phyloP scores from a whole-genome alignment of 768 basidiomycete genomes.

The Lepiota venenata region DNA sequence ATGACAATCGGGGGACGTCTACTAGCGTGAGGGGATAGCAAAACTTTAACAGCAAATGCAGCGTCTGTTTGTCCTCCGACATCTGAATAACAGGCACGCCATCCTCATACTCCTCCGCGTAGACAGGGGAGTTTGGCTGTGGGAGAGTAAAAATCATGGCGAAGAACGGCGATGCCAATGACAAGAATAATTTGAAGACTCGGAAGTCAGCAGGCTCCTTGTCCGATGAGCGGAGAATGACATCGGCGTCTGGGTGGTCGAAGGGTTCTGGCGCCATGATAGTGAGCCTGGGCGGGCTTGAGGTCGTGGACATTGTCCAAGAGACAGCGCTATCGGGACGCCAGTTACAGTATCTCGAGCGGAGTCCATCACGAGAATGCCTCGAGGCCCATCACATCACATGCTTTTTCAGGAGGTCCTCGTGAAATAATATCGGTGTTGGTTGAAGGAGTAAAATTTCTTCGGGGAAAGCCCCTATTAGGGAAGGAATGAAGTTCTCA shows the following conservation, averaged over 20 bases:
- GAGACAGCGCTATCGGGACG: not conserved
- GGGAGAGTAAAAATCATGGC: slow-evolving; percentile 53
- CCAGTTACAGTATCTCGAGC: not conserved
- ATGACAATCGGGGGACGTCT: slow-evolving; percentile 26
- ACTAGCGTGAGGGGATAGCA: slow-evolving; percentile 46
- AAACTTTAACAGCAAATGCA: slow-evolving; percentile 40
- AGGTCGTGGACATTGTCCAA: not conserved
- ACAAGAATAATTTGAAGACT: slow-evolving; percentile 51
- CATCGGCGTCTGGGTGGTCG: slow-evolving; percentile 44
- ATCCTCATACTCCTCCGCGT: slow-evolving; percentile 19
- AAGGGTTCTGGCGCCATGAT: slow-evolving; percentile 32
- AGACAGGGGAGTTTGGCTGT: slow-evolving; percentile 31
- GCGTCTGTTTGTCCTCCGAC: slow-evolving; percentile 38
- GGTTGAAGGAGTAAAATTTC: too few species aligned
- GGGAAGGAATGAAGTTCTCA: too few species aligned
- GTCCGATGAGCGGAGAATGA: slow-evolving; percentile 55
- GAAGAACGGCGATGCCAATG: slow-evolving; percentile 58
- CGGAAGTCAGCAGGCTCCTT: slow-evolving; percentile 42
- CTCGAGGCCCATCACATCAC: slow-evolving; percentile 3
- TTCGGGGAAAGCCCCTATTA: too few species aligned
- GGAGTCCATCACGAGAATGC: not conserved
- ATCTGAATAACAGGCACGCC: slow-evolving; percentile 43
- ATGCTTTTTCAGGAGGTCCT: not conserved
- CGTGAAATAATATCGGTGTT: too few species aligned
- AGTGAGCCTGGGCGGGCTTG: slow-evolving; percentile 10